Evolutionary conservation across 2,329 filamentous ascomycete genomes (phyloP), one percentile per base, ranked within the genome.

Genomic region (Epichloe bromicola): DNA sequence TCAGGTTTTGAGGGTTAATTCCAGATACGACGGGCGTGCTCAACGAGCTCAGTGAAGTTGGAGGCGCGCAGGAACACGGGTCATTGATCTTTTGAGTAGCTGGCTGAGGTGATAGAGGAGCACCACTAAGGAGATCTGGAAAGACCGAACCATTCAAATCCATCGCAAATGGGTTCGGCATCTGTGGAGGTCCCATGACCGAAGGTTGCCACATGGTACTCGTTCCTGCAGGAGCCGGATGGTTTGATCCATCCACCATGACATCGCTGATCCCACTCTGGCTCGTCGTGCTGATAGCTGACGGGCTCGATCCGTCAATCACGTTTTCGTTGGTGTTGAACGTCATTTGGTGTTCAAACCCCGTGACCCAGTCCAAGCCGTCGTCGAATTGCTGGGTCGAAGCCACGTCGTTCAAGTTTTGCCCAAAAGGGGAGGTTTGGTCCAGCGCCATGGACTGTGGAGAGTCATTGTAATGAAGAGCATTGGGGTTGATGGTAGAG

Each of bases 231-330:
- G 74, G 69, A 38, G 76, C 72, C 40, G 77, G 74, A 57, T 83
- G 81, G 65, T 83, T 85, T 38, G 80, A 80, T 53, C 87, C 88
- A 66, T 96, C 89, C 52, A 93, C 74, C 84, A 95, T 89, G 53
- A 89, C 82, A 64, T 97, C 93, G 67, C 88, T 94, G 66, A 90
- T 86, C 48, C 85, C 87, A 65, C 86, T 91, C 63, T 94, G 90
- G 68, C 90, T 97, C 53, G 87, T 88, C 42, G 88, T 95, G 71
- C 91, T 97, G 66, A 97, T 91, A 45, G 89, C 89, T 8, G 93
- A 97, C 15, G 93, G 93, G 14, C 93, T 97, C 11, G 93, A 97
- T 53, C 86, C 89, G 60, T 95, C 91, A 50, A 96, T 79, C 30
- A 87, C 88, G 57, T 83, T 85, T 59, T 95, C 89, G 60, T 85